Base-by-base conservation (phyloP, 805 yeast genomes). In the Myxozyma melibiosi region DNA sequence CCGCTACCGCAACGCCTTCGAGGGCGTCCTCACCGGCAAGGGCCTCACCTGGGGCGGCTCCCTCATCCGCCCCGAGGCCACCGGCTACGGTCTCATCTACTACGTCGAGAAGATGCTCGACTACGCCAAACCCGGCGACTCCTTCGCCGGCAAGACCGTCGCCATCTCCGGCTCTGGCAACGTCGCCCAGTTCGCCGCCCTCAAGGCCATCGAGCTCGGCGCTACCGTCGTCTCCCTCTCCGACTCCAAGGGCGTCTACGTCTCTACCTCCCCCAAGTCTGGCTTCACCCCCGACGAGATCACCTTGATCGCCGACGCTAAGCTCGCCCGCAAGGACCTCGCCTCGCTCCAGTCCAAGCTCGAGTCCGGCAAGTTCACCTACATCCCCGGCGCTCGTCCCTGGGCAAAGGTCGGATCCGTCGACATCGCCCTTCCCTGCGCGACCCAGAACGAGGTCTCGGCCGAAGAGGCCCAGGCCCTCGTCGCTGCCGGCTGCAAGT, bases 21-120 rank as follows among this genome's bases (percentile, higher is more conserved):
- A 92, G 75, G 98, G 98, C 82, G 95, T 92, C 51, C 82, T 92
- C 69, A 92, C 99, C 73, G 99, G 99, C 78, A 92, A 92, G 81
- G 97, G 97, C 71, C 81, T 91, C 72, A 79, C 86, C 74, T 94
- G 97, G 97, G 99, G 99, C 83, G 99, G 98, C 71, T 92, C 98
- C 70, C 82, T 92, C 74, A 91, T 92, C 78, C 88, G 99, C 79
- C 97, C 98, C 66, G 99, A 92, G 84, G 99, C 99, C 66, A 92
- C 99, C 63, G 99, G 99, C 76, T 92, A 85, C 82, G 99, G 99
- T 79, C 79, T 88, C 59, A 92, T 92, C 65, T 92, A 92, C 85
- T 92, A 88, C 81, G 95, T 91, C 66, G 96, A 90, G 79, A 90
- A 92, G 80, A 92, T 92, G 97, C 89, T 92, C 75, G 94, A 89